Evolutionary conservation across 441 rosid species (phyloP), one percentile per base, ranked within the genome.

Genomic region (Mallotus repandus): DNA sequence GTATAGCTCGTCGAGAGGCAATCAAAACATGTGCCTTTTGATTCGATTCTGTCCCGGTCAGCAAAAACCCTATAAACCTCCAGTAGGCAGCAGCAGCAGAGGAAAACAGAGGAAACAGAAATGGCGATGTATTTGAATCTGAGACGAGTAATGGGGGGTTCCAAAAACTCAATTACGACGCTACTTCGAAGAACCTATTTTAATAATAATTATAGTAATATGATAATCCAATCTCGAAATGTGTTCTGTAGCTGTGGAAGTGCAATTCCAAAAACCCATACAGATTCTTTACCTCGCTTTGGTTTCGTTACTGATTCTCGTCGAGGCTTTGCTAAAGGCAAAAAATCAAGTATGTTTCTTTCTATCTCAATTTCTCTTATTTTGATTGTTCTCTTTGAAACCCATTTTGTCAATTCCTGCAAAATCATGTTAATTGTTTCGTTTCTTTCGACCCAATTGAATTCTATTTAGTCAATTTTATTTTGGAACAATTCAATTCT

Each of bases 261-360:
- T 38, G 41, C 41, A 38, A 38, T 38, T 4, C 69, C 38, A 49
- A 57, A 59, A 7, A 8, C 78, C 25, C 73, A 81, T 14, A 54
- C 64, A 41, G 11, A 48, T n/a, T 18, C 16, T 29, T 63, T 59
- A 12, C 79, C 81, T 32, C 35, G 78, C 29, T 64, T 79, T 68
- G 77, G 73, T 73, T 84, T 81, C 76, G 73, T 82, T 75, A 74
- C 73, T 48, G 83, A 75, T 62, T 73, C 61, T 81, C 85, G 88
- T 63, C 88, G 98, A 61, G 93, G 93, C 7, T 95, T 89, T 66
- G 98, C 98, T 45, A 93, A 90, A 76, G 92, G 82, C 54, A 89
- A 83, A 83, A 90, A 75, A 79, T 85, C 96, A 68, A 89, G 99
- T 95, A 88, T 7, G 5, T 29, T 5, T 16, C 56, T 55, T 46